These are phyloP conservation scores for Kwoniella sp. DNA, from an alignment of 768 basidiomycete species.

Conservation along the genomic window DNA sequence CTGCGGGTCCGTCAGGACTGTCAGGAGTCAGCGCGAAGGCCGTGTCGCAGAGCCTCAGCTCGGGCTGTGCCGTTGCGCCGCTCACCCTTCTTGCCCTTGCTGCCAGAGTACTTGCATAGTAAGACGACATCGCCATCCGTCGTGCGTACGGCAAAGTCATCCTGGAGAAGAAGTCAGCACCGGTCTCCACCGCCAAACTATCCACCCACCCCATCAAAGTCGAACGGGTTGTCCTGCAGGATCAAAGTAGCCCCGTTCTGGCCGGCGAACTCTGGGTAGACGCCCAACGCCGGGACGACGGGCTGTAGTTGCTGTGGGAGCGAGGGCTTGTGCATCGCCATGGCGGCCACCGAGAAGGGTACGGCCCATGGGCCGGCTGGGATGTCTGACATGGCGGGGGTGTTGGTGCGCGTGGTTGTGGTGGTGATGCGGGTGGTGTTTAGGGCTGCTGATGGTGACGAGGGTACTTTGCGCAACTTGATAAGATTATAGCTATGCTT, in stretches of 20 bases:
- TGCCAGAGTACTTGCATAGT: background rate
- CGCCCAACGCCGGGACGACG: background rate
- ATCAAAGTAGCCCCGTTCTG: background rate
- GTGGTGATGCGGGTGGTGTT: too few relatives aligned
- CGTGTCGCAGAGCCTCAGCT: too few relatives aligned
- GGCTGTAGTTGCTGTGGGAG: background rate
- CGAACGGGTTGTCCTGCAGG: background rate
- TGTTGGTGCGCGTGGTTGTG: too few relatives aligned
- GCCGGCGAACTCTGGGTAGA: background rate
- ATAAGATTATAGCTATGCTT: too few relatives aligned
- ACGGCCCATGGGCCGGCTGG: background rate
- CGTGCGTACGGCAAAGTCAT: background rate
- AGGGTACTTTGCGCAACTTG: too few relatives aligned
- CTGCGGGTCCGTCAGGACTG: constrained; percentile 42
- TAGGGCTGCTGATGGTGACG: too few relatives aligned
- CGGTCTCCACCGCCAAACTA: too few relatives aligned
- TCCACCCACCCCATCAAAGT: background rate
- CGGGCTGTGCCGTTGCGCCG: too few relatives aligned
- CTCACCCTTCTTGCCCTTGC: background rate
- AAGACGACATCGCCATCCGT: background rate
- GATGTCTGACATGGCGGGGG: too few relatives aligned
- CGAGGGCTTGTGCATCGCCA: background rate
- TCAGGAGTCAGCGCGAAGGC: too few relatives aligned
- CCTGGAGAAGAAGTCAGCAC: background rate
- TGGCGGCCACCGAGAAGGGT: background rate